phyloP scores from a whole-genome alignment of 176 grass and related monocot genomes.

The Avena insularis region DNA sequence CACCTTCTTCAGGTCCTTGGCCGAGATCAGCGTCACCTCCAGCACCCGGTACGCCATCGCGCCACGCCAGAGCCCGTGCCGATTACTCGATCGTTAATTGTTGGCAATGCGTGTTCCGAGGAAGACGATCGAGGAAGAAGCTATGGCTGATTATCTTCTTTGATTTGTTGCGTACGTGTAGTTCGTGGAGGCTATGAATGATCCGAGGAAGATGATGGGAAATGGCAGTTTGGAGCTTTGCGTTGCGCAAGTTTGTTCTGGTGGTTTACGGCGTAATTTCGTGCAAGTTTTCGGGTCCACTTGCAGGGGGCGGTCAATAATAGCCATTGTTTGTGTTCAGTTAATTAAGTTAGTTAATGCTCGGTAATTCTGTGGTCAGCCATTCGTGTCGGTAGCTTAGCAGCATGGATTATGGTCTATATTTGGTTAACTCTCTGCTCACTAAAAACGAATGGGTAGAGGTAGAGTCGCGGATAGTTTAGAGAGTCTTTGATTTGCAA shows the following conservation, averaged over 20 bases:
- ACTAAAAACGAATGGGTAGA: too few relatives aligned
- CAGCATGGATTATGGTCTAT: background rate
- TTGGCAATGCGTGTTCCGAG: background rate
- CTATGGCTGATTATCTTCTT: background rate
- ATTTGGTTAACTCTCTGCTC: background rate
- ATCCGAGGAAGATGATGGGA: constrained; percentile 24
- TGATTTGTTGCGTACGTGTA: background rate
- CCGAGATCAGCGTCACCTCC: constrained; percentile 82
- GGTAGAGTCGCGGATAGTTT: background rate
- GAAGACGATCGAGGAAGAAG: background rate
- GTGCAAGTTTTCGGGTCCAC: background rate
- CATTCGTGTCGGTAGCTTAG: background rate
- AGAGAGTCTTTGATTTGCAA: background rate
- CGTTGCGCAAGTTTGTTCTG: background rate
- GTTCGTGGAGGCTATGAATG: constrained; percentile 8
- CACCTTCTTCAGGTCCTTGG: constrained; percentile 78
- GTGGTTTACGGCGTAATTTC: constrained; percentile 24
- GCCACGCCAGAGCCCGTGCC: background rate
- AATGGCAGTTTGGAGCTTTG: background rate
- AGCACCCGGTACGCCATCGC: constrained; percentile 56
- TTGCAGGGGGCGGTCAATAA: constrained; percentile 12
- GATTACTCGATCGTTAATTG: background rate
- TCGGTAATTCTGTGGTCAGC: background rate
- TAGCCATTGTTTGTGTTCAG: background rate
- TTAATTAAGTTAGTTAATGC: background rate